phyloP scores from a whole-genome alignment of 495 filamentous ascomycete species.

The Penicillium lividum region DNA sequence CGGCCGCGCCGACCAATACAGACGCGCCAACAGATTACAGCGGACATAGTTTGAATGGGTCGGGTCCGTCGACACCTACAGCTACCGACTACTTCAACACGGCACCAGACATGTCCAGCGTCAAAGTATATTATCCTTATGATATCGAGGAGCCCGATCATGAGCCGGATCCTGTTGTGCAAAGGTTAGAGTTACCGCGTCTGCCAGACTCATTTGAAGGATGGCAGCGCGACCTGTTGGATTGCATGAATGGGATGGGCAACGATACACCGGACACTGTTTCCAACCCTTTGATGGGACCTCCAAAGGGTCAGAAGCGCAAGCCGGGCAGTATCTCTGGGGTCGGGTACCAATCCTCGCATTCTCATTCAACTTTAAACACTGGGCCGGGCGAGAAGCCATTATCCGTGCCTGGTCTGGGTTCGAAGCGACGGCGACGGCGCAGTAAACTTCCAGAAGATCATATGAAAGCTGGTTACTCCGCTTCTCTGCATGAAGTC shows the following conservation, averaged over 20 bases:
- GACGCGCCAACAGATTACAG: conserved; percentile 13
- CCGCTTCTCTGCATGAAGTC: conserved; percentile 16
- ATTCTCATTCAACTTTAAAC: background rate
- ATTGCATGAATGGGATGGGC: conserved; percentile 34
- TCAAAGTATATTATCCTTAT: conserved; percentile 38
- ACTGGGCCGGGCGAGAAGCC: conserved; percentile 11
- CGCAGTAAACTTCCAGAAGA: conserved; percentile 20
- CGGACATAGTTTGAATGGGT: conserved; percentile 19
- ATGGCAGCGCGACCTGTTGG: conserved; percentile 39
- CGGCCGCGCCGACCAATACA: background rate
- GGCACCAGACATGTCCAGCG: conserved; percentile 1
- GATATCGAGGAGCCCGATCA: conserved; percentile 49
- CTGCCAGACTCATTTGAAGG: conserved; percentile 25
- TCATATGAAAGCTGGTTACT: conserved; percentile 6
- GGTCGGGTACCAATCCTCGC: background rate
- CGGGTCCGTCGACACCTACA: conserved; percentile 19
- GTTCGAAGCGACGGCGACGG: conserved; percentile 32
- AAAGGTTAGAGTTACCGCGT: conserved; percentile 12
- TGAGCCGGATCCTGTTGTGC: conserved; percentile 18
- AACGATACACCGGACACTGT: conserved; percentile 17
- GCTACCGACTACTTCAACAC: conserved; percentile 1
- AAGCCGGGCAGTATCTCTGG: conserved; percentile 26
- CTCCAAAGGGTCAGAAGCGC: conserved; percentile 40
- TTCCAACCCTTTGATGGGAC: background rate
- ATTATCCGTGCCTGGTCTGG: conserved; percentile 13